phyloP scores from a whole-genome alignment of 2,329 filamentous ascomycete genomes.

The Drechmeria coniospora region DNA sequence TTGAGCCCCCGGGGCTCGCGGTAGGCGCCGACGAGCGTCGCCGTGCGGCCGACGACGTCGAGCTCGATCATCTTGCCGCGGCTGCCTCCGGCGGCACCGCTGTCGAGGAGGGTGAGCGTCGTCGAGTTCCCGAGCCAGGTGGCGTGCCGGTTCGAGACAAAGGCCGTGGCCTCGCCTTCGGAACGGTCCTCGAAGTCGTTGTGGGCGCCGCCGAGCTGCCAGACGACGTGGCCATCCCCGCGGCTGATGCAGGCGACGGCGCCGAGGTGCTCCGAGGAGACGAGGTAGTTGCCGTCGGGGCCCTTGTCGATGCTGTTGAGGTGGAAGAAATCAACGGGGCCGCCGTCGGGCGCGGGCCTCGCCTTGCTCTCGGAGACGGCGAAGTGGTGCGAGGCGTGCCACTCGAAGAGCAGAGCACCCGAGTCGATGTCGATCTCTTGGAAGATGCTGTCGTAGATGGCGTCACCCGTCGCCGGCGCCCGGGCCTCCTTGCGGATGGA shows the following conservation, averaged over 20 bases:
- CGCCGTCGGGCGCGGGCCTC: slow-evolving; percentile 10
- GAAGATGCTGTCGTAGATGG: slow-evolving; percentile 20
- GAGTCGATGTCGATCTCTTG: slow-evolving; percentile 35
- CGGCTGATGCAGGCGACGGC: slow-evolving; percentile 30
- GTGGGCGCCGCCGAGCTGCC: slow-evolving; percentile 34
- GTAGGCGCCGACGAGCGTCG: slow-evolving; percentile 20
- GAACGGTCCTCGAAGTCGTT: slow-evolving; percentile 21
- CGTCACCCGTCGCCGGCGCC: neutral
- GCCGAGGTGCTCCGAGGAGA: slow-evolving; percentile 35
- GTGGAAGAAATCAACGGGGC: slow-evolving; percentile 38
- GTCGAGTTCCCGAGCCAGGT: slow-evolving; percentile 30
- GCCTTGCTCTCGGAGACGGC: slow-evolving; percentile 6
- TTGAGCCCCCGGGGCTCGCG: slow-evolving; percentile 29
- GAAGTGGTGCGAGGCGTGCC: slow-evolving; percentile 18
- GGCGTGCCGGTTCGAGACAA: slow-evolving; percentile 36
- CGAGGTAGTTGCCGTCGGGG: slow-evolving; percentile 31
- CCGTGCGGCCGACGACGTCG: slow-evolving; percentile 7
- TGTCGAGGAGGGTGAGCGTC: slow-evolving; percentile 28
- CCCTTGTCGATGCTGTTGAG: slow-evolving; percentile 41
- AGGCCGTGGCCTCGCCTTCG: slow-evolving; percentile 17
- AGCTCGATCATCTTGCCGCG: slow-evolving; percentile 12
- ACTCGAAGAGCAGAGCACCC: slow-evolving; percentile 32
- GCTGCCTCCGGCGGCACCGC: slow-evolving; percentile 12
- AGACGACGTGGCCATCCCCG: slow-evolving; percentile 30
- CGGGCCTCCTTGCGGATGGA: slow-evolving; percentile 11